Conservation (phyloP, 179 eudicot species). For the Amaranthus tricolor region DNA sequence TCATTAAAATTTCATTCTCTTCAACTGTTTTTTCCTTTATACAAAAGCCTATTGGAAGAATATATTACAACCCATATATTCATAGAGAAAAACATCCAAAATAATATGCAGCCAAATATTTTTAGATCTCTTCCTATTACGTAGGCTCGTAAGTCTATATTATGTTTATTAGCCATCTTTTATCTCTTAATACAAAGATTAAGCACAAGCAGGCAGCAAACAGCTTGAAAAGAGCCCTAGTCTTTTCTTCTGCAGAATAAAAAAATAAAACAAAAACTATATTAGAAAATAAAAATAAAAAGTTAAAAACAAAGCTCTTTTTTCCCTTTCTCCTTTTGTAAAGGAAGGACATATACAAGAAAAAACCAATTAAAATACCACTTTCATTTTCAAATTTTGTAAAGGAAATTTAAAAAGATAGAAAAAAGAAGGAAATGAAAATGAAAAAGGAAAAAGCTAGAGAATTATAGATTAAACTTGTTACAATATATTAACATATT, state of each 20-base stretch:
- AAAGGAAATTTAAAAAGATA: not conserved
- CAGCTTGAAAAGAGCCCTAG: slow-evolving; percentile 56
- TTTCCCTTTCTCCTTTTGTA: slow-evolving; percentile 14
- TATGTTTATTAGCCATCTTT: slow-evolving; percentile 3
- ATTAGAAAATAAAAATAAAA: not conserved
- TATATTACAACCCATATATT: slow-evolving; percentile 7
- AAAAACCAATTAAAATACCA: not conserved
- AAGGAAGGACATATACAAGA: slow-evolving; percentile 3
- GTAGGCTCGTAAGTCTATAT: slow-evolving; percentile 1
- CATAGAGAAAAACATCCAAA: not conserved
- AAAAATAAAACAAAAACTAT: not conserved
- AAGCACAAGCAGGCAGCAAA: slow-evolving; percentile 49
- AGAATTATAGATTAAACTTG: too few relatives aligned
- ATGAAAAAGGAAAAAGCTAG: not conserved
- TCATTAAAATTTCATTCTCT: too few relatives aligned
- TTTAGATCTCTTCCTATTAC: slow-evolving; percentile 14
- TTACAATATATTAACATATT: too few relatives aligned
- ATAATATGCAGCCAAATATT: not conserved
- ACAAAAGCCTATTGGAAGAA: too few relatives aligned
- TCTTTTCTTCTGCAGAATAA: slow-evolving; percentile 53
- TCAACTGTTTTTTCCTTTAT: too few relatives aligned
- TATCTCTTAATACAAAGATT: not conserved
- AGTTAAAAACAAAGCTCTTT: not conserved
- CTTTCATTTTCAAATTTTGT: too few relatives aligned
- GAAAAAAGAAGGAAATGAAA: slow-evolving; percentile 3